Evolutionary conservation across 306 rosid genomes (phyloP).

Genomic region (Medicago lupulina): DNA sequence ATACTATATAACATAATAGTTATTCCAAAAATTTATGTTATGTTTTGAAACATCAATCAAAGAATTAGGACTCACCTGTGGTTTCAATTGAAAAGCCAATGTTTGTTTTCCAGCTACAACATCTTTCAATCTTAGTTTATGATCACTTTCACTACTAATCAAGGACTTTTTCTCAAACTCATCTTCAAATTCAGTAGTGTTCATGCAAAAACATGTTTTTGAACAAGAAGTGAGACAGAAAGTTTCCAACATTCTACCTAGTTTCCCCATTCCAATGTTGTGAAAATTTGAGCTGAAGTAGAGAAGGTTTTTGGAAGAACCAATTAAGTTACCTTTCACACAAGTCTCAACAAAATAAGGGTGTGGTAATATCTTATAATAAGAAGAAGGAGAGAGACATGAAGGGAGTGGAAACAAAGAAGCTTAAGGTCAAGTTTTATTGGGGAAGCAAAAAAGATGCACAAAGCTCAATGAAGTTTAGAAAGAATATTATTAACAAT

Average conservation of each 20-base stretch:
- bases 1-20: background rate
- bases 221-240: conserved; percentile 65
- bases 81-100: conserved; percentile 88
- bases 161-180: conserved; percentile 68
- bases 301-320: conserved; percentile 20
- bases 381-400: conserved; percentile 28
- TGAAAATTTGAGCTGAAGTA: conserved; percentile 40
- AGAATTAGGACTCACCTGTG: conserved; percentile 57
- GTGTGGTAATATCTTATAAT: background rate
- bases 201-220: conserved; percentile 74
- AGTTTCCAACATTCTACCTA: conserved; percentile 65
- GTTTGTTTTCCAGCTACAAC: conserved; percentile 80
- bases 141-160: conserved; percentile 50
- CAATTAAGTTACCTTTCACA: conserved; percentile 11
- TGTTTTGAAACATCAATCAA: background rate
- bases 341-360: background rate
- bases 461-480: conserved; percentile 53
- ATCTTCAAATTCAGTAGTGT: conserved; percentile 56
- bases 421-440: conserved; percentile 57
- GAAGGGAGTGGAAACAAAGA: conserved; percentile 32
- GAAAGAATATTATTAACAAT: conserved; percentile 45
- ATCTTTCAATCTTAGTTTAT: conserved; percentile 70
- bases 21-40: background rate
- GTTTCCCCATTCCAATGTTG: conserved; percentile 69
- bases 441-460: conserved; percentile 66